These are phyloP conservation scores for Backusella australiensis DNA, from an alignment of 192 early-diverging fungal genomes.

Conservation along the genomic window DNA sequence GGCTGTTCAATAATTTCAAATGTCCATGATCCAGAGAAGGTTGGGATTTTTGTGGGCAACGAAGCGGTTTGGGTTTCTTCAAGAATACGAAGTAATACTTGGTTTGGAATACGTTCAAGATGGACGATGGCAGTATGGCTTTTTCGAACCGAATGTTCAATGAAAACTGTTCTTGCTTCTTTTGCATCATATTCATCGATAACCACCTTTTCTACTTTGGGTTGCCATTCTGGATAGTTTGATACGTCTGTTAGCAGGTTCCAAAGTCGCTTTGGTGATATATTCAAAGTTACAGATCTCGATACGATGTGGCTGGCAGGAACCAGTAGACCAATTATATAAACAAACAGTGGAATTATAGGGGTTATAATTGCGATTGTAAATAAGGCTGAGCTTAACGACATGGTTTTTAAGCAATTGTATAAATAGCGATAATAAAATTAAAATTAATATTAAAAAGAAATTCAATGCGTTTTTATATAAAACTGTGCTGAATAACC, in stretches of 20 bases:
- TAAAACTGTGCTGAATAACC: neutral
- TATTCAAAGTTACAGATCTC: conserved; percentile 16
- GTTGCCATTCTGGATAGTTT: conserved; percentile 25
- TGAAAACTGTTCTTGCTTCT: conserved; percentile 13
- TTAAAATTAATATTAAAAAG: neutral
- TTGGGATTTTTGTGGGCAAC: conserved; percentile 7
- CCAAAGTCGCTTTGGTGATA: conserved; percentile 19
- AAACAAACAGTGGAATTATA: conserved; percentile 26
- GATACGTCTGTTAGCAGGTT: conserved; percentile 22
- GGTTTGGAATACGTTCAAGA: conserved; percentile 18
- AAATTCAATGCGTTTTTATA: neutral
- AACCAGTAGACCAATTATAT: conserved; percentile 22
- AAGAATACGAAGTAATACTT: conserved; percentile 18
- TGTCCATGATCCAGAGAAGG: conserved; percentile 33
- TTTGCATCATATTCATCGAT: neutral
- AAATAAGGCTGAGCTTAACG: neutral
- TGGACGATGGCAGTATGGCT: conserved; percentile 17
- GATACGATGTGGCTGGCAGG: conserved; percentile 28
- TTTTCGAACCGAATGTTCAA: conserved; percentile 24
- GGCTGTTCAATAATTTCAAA: conserved; percentile 21
- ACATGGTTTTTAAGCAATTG: neutral
- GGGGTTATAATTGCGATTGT: conserved; percentile 2
- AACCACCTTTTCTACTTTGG: conserved; percentile 19
- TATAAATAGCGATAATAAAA: neutral
- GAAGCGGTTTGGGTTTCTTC: conserved; percentile 22